Percentiles rank a stretch among this genome's conserved stretches.
Conservation (phyloP, 192 early-diverging fungal species). For the Backusella circina region DNA sequence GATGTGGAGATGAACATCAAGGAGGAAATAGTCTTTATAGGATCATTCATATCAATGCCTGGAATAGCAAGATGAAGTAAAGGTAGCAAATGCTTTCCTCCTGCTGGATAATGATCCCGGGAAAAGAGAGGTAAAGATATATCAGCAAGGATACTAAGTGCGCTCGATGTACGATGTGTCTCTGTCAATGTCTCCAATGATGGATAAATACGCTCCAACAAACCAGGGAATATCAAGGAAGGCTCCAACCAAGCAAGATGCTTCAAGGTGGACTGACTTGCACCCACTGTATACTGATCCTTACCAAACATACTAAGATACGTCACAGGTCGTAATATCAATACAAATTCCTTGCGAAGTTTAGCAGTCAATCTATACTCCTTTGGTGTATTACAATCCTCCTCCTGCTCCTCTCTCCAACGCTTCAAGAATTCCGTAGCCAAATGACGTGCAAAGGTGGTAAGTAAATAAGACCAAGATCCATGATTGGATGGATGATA, state of each 20-base stretch:
- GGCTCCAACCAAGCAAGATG: conserved; percentile 78
- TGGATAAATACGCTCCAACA: conserved; percentile 84
- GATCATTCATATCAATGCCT: conserved; percentile 93
- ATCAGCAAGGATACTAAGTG: conserved; percentile 70
- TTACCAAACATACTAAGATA: conserved; percentile 75
- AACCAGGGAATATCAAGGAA: conserved; percentile 69
- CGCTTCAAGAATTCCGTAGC: conserved; percentile 67
- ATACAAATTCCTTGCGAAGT: conserved; percentile 58
- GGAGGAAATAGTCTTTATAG: conserved; percentile 71
- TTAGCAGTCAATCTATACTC: conserved; percentile 54
- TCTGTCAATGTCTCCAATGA: conserved; percentile 81
- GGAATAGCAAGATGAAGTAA: conserved; percentile 80
- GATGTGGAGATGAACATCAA: conserved; percentile 68
- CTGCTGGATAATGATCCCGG: conserved; percentile 76
- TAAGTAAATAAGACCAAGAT: conserved; percentile 72
- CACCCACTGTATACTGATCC: conserved; percentile 56
- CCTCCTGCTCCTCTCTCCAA: conserved; percentile 48
- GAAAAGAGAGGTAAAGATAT: conserved; percentile 70
- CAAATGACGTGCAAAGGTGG: conserved; percentile 67
- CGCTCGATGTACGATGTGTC: conserved; percentile 87
- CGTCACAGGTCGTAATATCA: conserved; percentile 52
- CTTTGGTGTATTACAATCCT: conserved; percentile 61
- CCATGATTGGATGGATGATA: conserved; percentile 94
- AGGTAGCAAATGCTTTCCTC: conserved; percentile 75
- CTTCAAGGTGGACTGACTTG: conserved; percentile 61